These are phyloP conservation scores for Hanseniaspora taiwanica DNA, from an alignment of 805 yeast species.

Conservation along the genomic window DNA sequence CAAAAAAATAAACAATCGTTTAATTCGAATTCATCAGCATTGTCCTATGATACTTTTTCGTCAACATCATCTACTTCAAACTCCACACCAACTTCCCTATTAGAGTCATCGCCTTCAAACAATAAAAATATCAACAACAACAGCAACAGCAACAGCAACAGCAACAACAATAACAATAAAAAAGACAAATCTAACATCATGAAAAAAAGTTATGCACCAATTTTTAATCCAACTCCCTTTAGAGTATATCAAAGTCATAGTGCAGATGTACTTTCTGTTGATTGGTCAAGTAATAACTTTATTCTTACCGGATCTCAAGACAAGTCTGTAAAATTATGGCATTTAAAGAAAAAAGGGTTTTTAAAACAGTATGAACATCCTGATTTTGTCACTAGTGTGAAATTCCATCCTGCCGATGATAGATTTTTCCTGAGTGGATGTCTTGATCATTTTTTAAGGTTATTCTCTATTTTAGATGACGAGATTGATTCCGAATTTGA, in stretches of 20 bases:
- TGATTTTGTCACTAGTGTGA: slow-evolving; percentile 73
- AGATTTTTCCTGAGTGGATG: slow-evolving; percentile 77
- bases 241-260: slow-evolving; percentile 53
- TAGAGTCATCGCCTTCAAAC: no score
- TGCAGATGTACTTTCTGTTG: slow-evolving; percentile 56
- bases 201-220: slow-evolving; percentile 45
- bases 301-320: slow-evolving; percentile 75
- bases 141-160: slow-evolving; percentile 2
- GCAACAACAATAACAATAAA: not conserved
- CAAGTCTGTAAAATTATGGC: slow-evolving; percentile 74
- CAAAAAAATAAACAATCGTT: no score
- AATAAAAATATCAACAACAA: no score
- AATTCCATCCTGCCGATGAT: slow-evolving; percentile 77
- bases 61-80: no score
- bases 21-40: no score
- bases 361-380: slow-evolving; percentile 54
- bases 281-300: slow-evolving; percentile 84
- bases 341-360: slow-evolving; percentile 51
- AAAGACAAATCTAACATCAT: slow-evolving; percentile 2
- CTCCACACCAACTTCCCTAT: no score
- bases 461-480: slow-evolving; percentile 79
- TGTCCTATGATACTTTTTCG: no score
- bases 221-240: slow-evolving; percentile 57
- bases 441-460: slow-evolving; percentile 54
- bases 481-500: slow-evolving; percentile 48